Percentiles rank a stretch among this genome's conserved stretches.
phyloP scores from a whole-genome alignment of 352 stramenopile species.

The Phytopythium montanum region DNA sequence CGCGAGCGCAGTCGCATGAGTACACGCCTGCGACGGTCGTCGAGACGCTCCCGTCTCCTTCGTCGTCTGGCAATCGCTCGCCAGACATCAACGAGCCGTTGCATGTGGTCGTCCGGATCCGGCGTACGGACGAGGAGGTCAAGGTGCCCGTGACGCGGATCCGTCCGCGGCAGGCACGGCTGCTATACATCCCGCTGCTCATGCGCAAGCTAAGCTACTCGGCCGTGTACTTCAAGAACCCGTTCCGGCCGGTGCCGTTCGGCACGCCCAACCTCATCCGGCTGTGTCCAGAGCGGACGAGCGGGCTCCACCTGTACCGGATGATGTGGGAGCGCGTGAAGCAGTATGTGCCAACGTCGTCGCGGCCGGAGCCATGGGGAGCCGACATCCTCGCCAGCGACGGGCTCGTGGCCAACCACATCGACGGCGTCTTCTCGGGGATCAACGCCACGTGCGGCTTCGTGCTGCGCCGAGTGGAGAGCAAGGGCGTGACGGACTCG shows the following conservation, averaged over 20 bases:
- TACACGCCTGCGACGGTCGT: slow-evolving; percentile 67
- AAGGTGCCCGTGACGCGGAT: slow-evolving; percentile 65
- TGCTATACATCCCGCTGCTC: slow-evolving; percentile 79
- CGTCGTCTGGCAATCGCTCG: slow-evolving; percentile 3
- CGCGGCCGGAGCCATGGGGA: slow-evolving; percentile 36
- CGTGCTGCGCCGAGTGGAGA: slow-evolving; percentile 75
- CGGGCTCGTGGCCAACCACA: slow-evolving; percentile 55
- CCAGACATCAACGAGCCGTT: slow-evolving; percentile 40
- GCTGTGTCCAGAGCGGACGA: slow-evolving; percentile 80
- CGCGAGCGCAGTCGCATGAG: slow-evolving; percentile 65
- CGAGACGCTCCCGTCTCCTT: slow-evolving; percentile 25
- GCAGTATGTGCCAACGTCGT: slow-evolving; percentile 57
- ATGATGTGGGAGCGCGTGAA: slow-evolving; percentile 82
- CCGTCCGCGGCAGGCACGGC: slow-evolving; percentile 58
- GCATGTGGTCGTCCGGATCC: slow-evolving; percentile 57
- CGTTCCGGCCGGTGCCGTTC: slow-evolving; percentile 83
- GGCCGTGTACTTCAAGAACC: slow-evolving; percentile 88
- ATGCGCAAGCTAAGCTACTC: slow-evolving; percentile 87
- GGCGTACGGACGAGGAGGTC: slow-evolving; percentile 68
- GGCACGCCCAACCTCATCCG: slow-evolving; percentile 84
- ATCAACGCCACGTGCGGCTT: slow-evolving; percentile 74
- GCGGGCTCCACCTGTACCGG: slow-evolving; percentile 72
- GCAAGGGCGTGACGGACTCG: slow-evolving; percentile 80
- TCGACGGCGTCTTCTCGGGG: slow-evolving; percentile 80
- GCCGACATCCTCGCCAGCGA: slow-evolving; percentile 13